A percentile compares a stretch with the other conserved stretches of the same genome.
These are phyloP conservation scores for Pseudogymnoascus sp. DNA, from an alignment of 2,329 filamentous ascomycete genomes.

Conservation along the genomic window DNA sequence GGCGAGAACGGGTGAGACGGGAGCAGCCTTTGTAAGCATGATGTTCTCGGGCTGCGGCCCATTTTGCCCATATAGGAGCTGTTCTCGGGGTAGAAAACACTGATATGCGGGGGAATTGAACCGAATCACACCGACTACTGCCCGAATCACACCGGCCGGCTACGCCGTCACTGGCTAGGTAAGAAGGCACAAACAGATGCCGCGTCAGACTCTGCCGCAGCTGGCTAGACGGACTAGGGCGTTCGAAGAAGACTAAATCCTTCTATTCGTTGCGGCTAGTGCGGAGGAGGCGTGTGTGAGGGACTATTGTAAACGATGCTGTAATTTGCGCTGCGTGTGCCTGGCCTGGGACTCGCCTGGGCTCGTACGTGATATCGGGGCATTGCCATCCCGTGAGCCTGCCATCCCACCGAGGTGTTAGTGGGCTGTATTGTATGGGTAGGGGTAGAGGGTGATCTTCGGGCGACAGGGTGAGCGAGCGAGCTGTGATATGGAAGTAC, in stretches of 20 bases:
- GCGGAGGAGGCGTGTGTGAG: background rate
- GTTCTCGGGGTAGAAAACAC: background rate
- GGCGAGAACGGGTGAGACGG: background rate
- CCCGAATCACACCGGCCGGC: too few relatives aligned
- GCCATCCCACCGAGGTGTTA: background rate
- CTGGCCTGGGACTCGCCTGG: too few relatives aligned
- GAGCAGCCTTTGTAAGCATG: background rate
- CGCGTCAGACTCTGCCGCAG: background rate
- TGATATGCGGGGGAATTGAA: background rate
- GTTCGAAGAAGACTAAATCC: background rate
- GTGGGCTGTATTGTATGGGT: background rate
- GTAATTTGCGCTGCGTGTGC: background rate
- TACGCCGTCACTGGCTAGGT: too few relatives aligned
- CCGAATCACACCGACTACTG: background rate
- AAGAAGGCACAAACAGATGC: background rate
- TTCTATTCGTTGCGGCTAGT: background rate
- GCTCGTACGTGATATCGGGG: background rate
- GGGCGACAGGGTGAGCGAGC: background rate
- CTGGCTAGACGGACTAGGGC: background rate
- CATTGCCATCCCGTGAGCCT: background rate
- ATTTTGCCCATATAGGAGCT: background rate
- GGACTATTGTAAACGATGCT: background rate
- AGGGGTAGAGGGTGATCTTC: background rate
- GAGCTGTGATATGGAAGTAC: background rate
- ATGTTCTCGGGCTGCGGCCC: background rate